Base-by-base conservation (phyloP, 495 filamentous ascomycete genomes). In the Penicillium paxilli region DNA sequence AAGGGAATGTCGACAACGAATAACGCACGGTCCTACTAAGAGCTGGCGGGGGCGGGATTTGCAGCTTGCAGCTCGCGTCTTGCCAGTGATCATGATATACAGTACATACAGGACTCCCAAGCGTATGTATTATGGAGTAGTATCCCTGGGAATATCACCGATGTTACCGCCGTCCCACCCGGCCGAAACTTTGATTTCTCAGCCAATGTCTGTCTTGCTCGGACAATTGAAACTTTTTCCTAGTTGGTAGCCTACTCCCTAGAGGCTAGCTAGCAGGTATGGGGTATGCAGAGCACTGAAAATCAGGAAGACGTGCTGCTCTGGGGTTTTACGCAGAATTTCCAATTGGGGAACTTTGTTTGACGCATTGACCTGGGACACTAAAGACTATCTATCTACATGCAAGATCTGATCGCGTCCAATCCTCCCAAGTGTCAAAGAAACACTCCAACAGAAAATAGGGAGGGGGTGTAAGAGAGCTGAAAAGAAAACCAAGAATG, bases 151-250 rank as follows among this genome's bases (percentile, higher is more conserved):
- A 46, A 22, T 26, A 49, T 60, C 49, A 22, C 44, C 57, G 52
- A 56, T 21, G 19, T 35, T 44, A 21, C 19, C 9, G 22, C 42
- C 32, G 49, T 53, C 37, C 50, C 45, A 49, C 55, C 51, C 42
- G 32, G 44, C 52, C 57, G 47, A 59, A 59, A 59, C 47, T 19
- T 55, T 47, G 57, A 58, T 53, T n/a, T 23, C 8, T 12, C 8
- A 42, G 21, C 20, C 19, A n/a, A 23, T 21, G 9, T 42, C 40
- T 10, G 19, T 21, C 10, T 22, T 7, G 7, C 19, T 42, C 40
- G 40, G 40, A 42, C 10, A 42, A 42, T 42, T 42, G 40, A n/a
- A 40, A 16, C 35, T 12, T 32, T 9, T 32, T 14, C n/a, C 11
- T n/a, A n/a, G n/a, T n/a, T n/a, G n/a, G n/a, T n/a, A n/a, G n/a